Percentiles rank a stretch among this genome's conserved stretches.
Conservation (phyloP, 805 yeast genomes). For the Wickerhamiella lipophila region DNA sequence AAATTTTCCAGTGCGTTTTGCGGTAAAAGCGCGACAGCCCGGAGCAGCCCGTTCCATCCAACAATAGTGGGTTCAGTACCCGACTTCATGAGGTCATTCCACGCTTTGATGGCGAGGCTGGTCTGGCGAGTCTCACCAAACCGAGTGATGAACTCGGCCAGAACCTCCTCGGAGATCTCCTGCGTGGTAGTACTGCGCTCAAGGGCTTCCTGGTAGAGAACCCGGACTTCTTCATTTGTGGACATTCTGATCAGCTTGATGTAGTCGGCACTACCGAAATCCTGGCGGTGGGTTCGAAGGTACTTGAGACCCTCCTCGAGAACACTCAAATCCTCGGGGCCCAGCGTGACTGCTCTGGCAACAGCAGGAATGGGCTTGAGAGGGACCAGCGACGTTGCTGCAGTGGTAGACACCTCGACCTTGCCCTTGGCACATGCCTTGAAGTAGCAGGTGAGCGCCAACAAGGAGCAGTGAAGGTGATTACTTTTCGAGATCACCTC, state of each 20-base stretch:
- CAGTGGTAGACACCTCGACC: slow-evolving; percentile 18
- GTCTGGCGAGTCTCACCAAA: slow-evolving; percentile 24
- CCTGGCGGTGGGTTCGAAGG: slow-evolving; percentile 15
- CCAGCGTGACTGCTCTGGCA: slow-evolving; percentile 10
- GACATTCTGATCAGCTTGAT: slow-evolving; percentile 19
- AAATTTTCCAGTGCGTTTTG: slow-evolving; percentile 23
- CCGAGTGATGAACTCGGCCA: slow-evolving; percentile 24
- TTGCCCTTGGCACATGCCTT: slow-evolving; percentile 17
- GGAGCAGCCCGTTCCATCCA: slow-evolving; percentile 49
- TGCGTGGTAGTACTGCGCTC: slow-evolving; percentile 11
- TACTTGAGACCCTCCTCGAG: slow-evolving; percentile 18
- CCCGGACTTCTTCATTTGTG: slow-evolving; percentile 20
- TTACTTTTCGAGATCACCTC: slow-evolving; percentile 16
- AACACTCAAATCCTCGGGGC: neutral
- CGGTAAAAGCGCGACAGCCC: slow-evolving; percentile 32
- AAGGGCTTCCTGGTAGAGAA: slow-evolving; percentile 22
- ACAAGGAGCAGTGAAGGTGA: slow-evolving; percentile 24
- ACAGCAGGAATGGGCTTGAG: slow-evolving; percentile 20
- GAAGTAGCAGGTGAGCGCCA: slow-evolving; percentile 27
- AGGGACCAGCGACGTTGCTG: slow-evolving; percentile 22
- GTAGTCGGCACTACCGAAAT: slow-evolving; percentile 19
- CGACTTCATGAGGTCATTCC: slow-evolving; percentile 37
- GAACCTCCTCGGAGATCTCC: slow-evolving; percentile 22
- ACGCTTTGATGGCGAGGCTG: slow-evolving; percentile 29
- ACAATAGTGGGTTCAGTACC: slow-evolving; percentile 34